Evolutionary conservation across 371 early-diverging fungal genomes (phyloP).

Genomic region (Paraphysoderma sedebokerense): DNA sequence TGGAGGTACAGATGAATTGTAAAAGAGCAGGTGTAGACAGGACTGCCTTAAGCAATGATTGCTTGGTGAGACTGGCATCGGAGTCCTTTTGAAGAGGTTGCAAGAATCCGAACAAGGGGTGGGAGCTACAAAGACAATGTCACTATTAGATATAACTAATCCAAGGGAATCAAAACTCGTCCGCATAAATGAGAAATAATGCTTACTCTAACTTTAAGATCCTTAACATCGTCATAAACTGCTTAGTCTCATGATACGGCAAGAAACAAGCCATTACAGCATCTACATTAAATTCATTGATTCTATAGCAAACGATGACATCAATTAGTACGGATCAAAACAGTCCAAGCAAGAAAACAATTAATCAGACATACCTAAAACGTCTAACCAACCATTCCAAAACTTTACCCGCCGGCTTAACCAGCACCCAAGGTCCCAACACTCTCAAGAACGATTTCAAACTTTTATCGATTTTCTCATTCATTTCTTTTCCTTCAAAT

Average conservation of each 20-base stretch:
- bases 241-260: slow-evolving; percentile 84
- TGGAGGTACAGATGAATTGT: slow-evolving; percentile 42
- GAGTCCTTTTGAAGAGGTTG: slow-evolving; percentile 35
- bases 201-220: slow-evolving; percentile 45
- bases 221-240: slow-evolving; percentile 61
- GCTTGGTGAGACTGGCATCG: no score
- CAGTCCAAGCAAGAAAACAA: neutral
- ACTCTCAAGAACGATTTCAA: slow-evolving; percentile 51
- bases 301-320: slow-evolving; percentile 13
- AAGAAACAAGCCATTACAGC: slow-evolving; percentile 53
- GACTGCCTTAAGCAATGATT: no score
- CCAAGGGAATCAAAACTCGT: no score
- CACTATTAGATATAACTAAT: neutral
- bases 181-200: neutral
- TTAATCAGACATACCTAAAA: slow-evolving; percentile 43
- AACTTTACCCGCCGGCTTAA: slow-evolving; percentile 63
- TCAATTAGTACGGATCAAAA: neutral
- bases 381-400: slow-evolving; percentile 87
- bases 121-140: slow-evolving; percentile 11
- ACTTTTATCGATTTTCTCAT: slow-evolving; percentile 53
- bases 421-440: slow-evolving; percentile 65
- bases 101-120: slow-evolving; percentile 43
- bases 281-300: slow-evolving; percentile 72
- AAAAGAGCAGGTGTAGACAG: neutral
- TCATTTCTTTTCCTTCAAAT: slow-evolving; percentile 52